These are phyloP conservation scores for Jacaranda copaia DNA, from an alignment of 257 asterid species.

Conservation along the genomic window DNA sequence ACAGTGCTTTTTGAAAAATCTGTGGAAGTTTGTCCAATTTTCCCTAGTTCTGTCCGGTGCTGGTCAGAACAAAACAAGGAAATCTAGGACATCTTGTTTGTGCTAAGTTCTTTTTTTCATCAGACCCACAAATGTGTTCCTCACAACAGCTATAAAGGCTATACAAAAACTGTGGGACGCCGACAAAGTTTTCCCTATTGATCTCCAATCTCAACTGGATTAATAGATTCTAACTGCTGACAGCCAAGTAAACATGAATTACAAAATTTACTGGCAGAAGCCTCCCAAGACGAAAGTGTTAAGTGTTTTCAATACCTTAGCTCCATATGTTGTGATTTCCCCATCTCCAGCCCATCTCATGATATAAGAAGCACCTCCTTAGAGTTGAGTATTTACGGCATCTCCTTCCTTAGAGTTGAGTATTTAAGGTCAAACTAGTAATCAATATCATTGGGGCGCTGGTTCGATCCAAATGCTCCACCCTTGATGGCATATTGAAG, in stretches of 20 bases:
- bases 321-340: conserved; percentile 5
- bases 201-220: conserved; percentile 31
- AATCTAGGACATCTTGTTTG: background rate
- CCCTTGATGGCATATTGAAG: no score
- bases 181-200: conserved; percentile 12
- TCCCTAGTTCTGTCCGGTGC: background rate
- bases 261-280: conserved; percentile 44
- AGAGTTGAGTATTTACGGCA: no score
- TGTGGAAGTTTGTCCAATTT: background rate
- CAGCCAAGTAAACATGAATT: conserved; percentile 22
- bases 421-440: no score
- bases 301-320: conserved; percentile 24
- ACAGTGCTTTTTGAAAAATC: background rate
- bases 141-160: conserved; percentile 29
- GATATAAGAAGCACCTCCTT: no score
- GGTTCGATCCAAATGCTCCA: no score
- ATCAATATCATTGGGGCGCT: no score
- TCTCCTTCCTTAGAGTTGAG: no score
- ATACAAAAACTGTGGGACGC: conserved; percentile 13
- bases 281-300: conserved; percentile 22
- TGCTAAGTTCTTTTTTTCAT: background rate
- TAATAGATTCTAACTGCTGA: conserved; percentile 32
- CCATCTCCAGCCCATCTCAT: no score
- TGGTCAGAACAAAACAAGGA: background rate
- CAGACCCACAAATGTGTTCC: conserved; percentile 4